Percentiles rank a stretch among this genome's conserved stretches.
Conservation (phyloP, 495 filamentous ascomycete species). For the Hypoxylon rickii region DNA sequence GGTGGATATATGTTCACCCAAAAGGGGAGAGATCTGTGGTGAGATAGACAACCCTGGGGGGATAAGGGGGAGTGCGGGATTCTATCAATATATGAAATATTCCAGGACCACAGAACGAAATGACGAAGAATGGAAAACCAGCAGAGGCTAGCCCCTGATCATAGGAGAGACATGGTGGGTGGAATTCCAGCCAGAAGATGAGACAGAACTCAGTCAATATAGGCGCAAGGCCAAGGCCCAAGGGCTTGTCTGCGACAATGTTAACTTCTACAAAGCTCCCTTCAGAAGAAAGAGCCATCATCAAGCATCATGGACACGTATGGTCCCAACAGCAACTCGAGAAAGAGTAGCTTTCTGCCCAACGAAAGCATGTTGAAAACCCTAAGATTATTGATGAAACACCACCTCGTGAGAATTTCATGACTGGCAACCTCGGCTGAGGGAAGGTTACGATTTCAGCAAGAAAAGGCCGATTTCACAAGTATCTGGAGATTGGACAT, state of each 20-base stretch:
- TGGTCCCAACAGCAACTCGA: not conserved
- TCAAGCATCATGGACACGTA: not conserved
- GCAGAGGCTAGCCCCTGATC: not conserved
- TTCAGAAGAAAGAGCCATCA: not conserved
- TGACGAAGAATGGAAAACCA: conserved; percentile 1
- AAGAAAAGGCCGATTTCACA: not conserved
- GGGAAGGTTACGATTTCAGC: not conserved
- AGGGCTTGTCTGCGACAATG: not conserved
- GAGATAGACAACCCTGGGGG: not conserved
- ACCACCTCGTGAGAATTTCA: not conserved
- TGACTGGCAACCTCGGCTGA: not conserved
- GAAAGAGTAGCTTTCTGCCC: not conserved
- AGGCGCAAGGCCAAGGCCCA: too few species aligned
- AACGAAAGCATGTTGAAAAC: not conserved
- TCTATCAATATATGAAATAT: too few species aligned
- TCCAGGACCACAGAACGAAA: not conserved
- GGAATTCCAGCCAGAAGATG: not conserved
- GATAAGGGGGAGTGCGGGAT: not conserved
- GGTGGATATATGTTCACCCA: not conserved
- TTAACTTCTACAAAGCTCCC: not conserved
- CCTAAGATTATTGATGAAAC: not conserved
- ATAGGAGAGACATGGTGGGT: not conserved
- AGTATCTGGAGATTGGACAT: not conserved
- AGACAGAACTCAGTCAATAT: not conserved
- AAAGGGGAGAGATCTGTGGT: not conserved